Evolutionary conservation across 805 yeast genomes (phyloP), one percentile per base, ranked within the genome.

Genomic region (Wickerhamiella slavikovae): DNA sequence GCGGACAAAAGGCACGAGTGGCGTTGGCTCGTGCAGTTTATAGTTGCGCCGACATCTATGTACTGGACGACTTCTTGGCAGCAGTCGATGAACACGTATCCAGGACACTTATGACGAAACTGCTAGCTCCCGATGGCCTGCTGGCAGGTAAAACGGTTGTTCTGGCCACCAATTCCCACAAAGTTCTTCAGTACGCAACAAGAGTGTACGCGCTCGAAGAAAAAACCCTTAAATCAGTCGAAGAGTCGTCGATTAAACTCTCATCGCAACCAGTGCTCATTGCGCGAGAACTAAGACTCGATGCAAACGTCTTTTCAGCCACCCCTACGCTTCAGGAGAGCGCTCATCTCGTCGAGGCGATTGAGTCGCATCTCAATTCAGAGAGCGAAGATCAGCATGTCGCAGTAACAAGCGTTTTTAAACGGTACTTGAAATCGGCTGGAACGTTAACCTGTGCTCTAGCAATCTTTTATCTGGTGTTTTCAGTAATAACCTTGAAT

Each of bases 51-150:
- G 94, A 82, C 46, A 66, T 82, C 21, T 78, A 77, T 48, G 54
- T 83, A 25, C 54, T 83, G 36, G 95, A 83, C 51, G 95, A 83
- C 51, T 73, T 89, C n/a, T 60, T 83, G 36, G 72, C 85, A 48
- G 95, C 95, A 18, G 94, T 83, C 29, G 95, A 83, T 54, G 93
- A 78, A 43, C 94, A 83, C 47, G 94, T 82, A 39, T 83, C 91
- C 7, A 69, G 64, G 41, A 83, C 77, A 44, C 58, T 82, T 42
- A 69, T 75, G 38, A 71, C 66, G 40, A 69, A 74, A 42, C 85
- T 80, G 22, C 54, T 78, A 35, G 83, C 89, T 15, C 69, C 80
- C n/a, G 54, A 62, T 22, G 93, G 92, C 38, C 56, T 79, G 35
- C 55, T 79, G 41, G 63, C 64, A 23, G 44, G 71, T 16, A 77